Evolutionary conservation across 1,284 basidiomycete species (phyloP).

Genomic region (Trametes pubescens): DNA sequence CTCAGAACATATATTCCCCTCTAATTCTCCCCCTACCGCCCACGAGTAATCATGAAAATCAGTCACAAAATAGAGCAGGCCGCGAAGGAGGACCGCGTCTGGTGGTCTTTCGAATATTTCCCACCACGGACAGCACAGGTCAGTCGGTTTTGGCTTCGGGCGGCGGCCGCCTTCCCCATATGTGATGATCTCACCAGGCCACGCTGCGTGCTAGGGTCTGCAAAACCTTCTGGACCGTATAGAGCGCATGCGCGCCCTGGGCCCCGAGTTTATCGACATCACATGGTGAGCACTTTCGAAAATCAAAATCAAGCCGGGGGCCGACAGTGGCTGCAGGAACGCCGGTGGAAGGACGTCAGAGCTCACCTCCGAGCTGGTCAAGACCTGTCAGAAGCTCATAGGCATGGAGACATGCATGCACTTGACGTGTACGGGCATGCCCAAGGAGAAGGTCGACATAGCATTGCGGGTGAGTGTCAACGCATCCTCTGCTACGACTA

Average conservation of each 20-base stretch:
- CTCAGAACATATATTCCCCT: conserved; percentile 27
- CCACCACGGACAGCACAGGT: conserved; percentile 96
- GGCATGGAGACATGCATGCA: conserved; percentile 99
- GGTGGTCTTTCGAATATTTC: conserved; percentile 98
- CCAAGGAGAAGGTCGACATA: conserved; percentile 90
- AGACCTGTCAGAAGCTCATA: conserved; percentile 91
- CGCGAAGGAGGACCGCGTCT: conserved; percentile 81
- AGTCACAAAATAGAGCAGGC: conserved; percentile 89
- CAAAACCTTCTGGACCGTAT: conserved; percentile 97
- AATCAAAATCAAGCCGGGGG: conserved; percentile 18
- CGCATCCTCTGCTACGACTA: background rate
- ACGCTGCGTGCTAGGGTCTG: conserved; percentile 66
- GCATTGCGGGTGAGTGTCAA: conserved; percentile 75
- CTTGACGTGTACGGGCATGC: conserved; percentile 98
- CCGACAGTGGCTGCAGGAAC: conserved; percentile 65
- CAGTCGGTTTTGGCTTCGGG: conserved; percentile 26
- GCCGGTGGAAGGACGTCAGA: conserved; percentile 96
- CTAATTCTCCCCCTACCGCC: conserved; percentile 29
- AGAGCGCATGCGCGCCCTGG: conserved; percentile 95
- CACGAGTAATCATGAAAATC: conserved; percentile 77
- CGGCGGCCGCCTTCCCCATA: conserved; percentile 30
- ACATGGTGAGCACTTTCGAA: conserved; percentile 73
- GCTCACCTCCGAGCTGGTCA: conserved; percentile 94
- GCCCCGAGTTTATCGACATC: conserved; percentile 98
- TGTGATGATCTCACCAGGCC: conserved; percentile 20